These are phyloP conservation scores for Helotiales sp. DNA, from an alignment of 2,329 filamentous ascomycete genomes.

Conservation along the genomic window DNA sequence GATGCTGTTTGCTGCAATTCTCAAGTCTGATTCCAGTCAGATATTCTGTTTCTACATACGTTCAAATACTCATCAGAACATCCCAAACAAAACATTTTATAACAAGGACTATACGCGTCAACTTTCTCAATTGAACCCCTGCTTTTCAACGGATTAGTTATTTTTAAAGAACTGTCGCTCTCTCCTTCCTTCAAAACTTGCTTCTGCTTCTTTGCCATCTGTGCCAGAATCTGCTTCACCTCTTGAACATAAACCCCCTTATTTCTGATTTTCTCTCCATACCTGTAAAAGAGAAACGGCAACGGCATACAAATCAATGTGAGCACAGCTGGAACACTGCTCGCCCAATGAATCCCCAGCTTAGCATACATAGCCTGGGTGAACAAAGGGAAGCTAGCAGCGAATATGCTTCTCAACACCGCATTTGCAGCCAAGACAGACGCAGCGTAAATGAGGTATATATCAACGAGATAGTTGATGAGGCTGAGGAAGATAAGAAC, in stretches of 20 bases:
- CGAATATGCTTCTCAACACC: slow-evolving; percentile 73
- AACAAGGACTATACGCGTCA: not conserved
- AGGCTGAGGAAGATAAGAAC: slow-evolving; percentile 67
- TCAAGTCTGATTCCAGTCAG: not conserved
- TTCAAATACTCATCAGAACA: slow-evolving; percentile 1
- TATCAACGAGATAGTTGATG: slow-evolving; percentile 60
- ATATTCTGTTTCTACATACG: not conserved
- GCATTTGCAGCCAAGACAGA: slow-evolving; percentile 75
- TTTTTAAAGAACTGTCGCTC: not conserved
- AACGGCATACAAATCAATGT: slow-evolving; percentile 73
- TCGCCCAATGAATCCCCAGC: slow-evolving; percentile 72
- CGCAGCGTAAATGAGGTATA: slow-evolving; percentile 75
- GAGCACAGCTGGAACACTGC: slow-evolving; percentile 74
- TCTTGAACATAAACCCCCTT: slow-evolving; percentile 73
- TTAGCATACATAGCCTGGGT: slow-evolving; percentile 53
- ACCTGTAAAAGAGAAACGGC: slow-evolving; percentile 77
- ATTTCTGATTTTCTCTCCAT: slow-evolving; percentile 66
- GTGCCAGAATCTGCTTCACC: slow-evolving; percentile 51
- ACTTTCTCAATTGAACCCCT: not conserved
- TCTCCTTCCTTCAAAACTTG: not conserved
- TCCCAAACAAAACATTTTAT: not conserved
- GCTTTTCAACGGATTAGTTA: not conserved
- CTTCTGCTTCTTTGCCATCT: slow-evolving; percentile 8
- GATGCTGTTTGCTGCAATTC: not conserved
- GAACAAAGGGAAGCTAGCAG: slow-evolving; percentile 75